These are phyloP conservation scores for Stromatinia cepivora DNA, from an alignment of 2,329 filamentous ascomycete genomes.

Conservation along the genomic window DNA sequence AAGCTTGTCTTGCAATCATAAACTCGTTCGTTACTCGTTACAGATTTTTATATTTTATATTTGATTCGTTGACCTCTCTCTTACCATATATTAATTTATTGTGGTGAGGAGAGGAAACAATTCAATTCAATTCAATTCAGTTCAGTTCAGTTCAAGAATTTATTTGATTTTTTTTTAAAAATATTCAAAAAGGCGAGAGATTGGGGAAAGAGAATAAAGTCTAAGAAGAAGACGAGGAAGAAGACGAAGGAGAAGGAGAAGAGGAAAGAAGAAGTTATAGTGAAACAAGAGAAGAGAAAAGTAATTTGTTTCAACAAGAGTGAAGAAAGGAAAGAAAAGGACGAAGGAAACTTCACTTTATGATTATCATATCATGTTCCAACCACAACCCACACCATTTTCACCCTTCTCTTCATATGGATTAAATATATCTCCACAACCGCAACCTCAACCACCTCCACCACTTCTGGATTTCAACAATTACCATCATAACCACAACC, in stretches of 20 bases:
- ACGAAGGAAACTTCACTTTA: slow-evolving; percentile 15
- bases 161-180: background rate
- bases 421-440: slow-evolving; percentile 23
- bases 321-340: background rate
- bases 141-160: background rate
- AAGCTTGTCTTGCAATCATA: background rate
- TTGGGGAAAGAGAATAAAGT: background rate
- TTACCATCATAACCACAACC: background rate
- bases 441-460: slow-evolving; percentile 21
- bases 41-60: background rate
- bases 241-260: background rate
- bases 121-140: background rate
- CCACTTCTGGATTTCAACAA: slow-evolving; percentile 21
- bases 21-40: background rate
- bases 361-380: slow-evolving; percentile 34
- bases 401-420: slow-evolving; percentile 35
- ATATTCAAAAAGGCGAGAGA: background rate
- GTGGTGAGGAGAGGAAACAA: background rate
- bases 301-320: background rate
- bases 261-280: background rate
- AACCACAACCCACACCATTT: slow-evolving; percentile 39
- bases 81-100: background rate
- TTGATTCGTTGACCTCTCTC: background rate
- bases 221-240: background rate
- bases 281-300: background rate